phyloP scores from a whole-genome alignment of 805 yeast species.

The Yamadazyma nakazawae region DNA sequence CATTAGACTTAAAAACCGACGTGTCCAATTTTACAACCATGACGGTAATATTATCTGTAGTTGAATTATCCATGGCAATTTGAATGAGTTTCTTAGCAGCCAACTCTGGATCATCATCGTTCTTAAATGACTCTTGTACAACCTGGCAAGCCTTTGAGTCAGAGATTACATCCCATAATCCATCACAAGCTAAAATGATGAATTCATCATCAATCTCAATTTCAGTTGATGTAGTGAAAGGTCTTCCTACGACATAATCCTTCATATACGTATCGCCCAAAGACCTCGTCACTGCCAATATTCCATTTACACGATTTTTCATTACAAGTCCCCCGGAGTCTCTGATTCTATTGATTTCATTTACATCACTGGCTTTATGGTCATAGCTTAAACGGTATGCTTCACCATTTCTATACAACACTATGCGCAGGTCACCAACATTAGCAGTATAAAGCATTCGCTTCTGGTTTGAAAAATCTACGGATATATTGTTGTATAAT shows the following conservation, averaged over 20 bases:
- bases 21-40: slow-evolving; percentile 72
- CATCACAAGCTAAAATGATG: slow-evolving; percentile 91
- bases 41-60: slow-evolving; percentile 90
- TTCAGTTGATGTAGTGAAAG: slow-evolving; percentile 87
- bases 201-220: slow-evolving; percentile 67
- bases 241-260: slow-evolving; percentile 81
- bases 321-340: slow-evolving; percentile 82
- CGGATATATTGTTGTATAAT: slow-evolving; percentile 4
- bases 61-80: slow-evolving; percentile 70
- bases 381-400: slow-evolving; percentile 85
- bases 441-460: slow-evolving; percentile 89
- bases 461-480: slow-evolving; percentile 37
- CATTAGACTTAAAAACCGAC: slow-evolving; percentile 32
- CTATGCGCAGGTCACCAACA: slow-evolving; percentile 89
- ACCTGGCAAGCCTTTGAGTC: slow-evolving; percentile 82
- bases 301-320: slow-evolving; percentile 92
- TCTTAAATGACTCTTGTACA: slow-evolving; percentile 48
- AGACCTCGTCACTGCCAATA: slow-evolving; percentile 90
- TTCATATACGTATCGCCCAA: slow-evolving; percentile 94
- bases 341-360: slow-evolving; percentile 73
- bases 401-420: slow-evolving; percentile 68
- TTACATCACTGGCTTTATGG: slow-evolving; percentile 82
- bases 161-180: slow-evolving; percentile 90
- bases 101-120: slow-evolving; percentile 45
- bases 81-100: slow-evolving; percentile 69